Base-by-base conservation (phyloP, 2,329 filamentous ascomycete species). In the Calonectria naviculata region DNA sequence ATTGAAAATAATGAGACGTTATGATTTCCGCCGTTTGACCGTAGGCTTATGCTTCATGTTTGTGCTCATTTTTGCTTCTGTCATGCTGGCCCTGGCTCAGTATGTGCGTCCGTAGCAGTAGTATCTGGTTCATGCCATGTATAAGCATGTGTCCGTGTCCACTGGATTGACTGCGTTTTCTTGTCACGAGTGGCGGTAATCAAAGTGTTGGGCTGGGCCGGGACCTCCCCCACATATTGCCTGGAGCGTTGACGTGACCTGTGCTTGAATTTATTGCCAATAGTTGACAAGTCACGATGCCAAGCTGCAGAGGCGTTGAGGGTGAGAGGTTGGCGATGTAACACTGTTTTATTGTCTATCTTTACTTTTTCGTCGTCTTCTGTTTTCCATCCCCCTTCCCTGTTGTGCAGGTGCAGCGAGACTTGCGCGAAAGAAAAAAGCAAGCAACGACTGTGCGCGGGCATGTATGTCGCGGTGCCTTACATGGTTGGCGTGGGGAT, bases 341-440 rank as follows among this genome's bases (percentile, higher is more conserved):
- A 26, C 34, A 36, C 52, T 29, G 52, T 58, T n/a, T n/a, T 58
- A 29, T 10, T 58, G 52, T 58, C 52, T 58, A 26, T 58, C 31
- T 26, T 38, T 58, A 19, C 31, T 58, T 58, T 58, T 38, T 56
- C 21, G 24, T 36, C 19, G 28, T 15, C 21, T 12, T n/a, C n/a
- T n/a, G n/a, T n/a, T 24, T 28, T 47, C 24, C 46, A 28, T 49
- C 46, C 26, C 52, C 34, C 17, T 38, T 15, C 4, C 19, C 34
- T 24, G n/a, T 7, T 26, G 31, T 56, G 12, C 19, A 24, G 49
- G 15, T 54, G n/a, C 49, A 56, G 26, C n/a, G 31, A 56, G 31
- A 19, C 52, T 38, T 58, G n/a, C 31, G 26, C 38, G n/a, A n/a
- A n/a, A n/a, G n/a, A 31, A 28, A 68, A 68, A 63, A 63, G 58